phyloP scores from a whole-genome alignment of 1,284 basidiomycete species.

The Singerocomus rubriflavus region DNA sequence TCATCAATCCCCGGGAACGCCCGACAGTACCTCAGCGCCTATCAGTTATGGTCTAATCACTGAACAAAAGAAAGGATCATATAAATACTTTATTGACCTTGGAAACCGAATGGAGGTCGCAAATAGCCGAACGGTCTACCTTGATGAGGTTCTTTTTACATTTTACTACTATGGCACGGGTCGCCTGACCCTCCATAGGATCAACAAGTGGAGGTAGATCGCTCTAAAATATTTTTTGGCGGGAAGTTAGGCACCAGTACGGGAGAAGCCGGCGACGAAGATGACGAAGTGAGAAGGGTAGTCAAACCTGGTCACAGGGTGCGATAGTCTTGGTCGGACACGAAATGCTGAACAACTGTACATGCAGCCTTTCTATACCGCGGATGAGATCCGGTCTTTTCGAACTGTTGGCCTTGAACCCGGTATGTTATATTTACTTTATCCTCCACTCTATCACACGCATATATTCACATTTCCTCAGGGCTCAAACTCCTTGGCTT shows the following conservation, averaged over 20 bases:
- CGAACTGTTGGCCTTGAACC: conserved; percentile 76
- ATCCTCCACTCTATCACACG: not conserved
- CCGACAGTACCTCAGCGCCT: conserved; percentile 6
- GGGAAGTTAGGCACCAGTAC: conserved; percentile 51
- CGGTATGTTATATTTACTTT: conserved; percentile 47
- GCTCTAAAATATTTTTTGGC: conserved; percentile 58
- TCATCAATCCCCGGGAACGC: conserved; percentile 4
- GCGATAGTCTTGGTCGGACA: conserved; percentile 3
- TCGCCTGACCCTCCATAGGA: conserved; percentile 43
- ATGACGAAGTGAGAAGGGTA: conserved; percentile 34
- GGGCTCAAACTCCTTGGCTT: conserved; percentile 92
- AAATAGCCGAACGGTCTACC: conserved; percentile 64
- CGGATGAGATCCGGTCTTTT: conserved; percentile 81
- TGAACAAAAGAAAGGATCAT: conserved; percentile 77
- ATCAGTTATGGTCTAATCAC: conserved; percentile 81
- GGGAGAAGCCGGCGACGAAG: conserved; percentile 45
- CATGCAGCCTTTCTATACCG: conserved; percentile 74
- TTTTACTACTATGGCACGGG: not conserved
- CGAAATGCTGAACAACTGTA: conserved; percentile 1
- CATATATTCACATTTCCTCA: conserved; percentile 20
- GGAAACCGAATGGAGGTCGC: conserved; percentile 78
- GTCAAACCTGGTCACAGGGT: conserved; percentile 53
- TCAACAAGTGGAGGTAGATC: conserved; percentile 56
- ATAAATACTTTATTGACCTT: conserved; percentile 79
- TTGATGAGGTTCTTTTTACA: conserved; percentile 61